Conservation (phyloP, 75 land plant species). For the Gnetum montanum region DNA sequence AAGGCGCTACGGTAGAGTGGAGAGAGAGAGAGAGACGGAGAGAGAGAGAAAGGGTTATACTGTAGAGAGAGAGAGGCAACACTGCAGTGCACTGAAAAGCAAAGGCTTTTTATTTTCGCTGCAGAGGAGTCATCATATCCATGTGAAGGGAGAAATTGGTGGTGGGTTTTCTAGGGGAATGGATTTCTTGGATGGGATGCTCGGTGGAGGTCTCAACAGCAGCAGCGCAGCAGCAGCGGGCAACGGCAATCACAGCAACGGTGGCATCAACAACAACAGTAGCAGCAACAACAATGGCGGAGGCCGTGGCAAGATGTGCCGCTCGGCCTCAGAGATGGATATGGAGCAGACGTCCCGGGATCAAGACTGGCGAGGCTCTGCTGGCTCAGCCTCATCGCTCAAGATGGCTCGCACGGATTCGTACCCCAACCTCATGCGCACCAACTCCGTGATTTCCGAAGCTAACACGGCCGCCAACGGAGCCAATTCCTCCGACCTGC, state of each 20-base stretch:
- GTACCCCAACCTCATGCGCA: not conserved
- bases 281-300: not conserved
- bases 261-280: no score
- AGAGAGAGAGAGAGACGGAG: not conserved
- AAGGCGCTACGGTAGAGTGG: no score
- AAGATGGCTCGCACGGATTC: slow-evolving; percentile 9
- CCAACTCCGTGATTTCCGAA: slow-evolving; percentile 1
- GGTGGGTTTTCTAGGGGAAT: not conserved
- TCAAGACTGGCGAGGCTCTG: slow-evolving; percentile 5
- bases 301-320: not conserved
- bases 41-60: not conserved
- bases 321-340: slow-evolving; percentile 5
- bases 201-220: not conserved
- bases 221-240: no score
- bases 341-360: slow-evolving; percentile 6
- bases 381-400: not conserved
- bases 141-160: not conserved
- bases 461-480: not conserved
- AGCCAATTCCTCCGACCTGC: not conserved
- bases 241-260: not conserved
- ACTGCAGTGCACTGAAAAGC: not conserved
- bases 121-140: not conserved
- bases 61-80: not conserved
- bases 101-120: not conserved
- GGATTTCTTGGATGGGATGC: slow-evolving; percentile 7